These are phyloP conservation scores for Volvox africanus DNA, from an alignment of 139 green algal genomes.

Conservation along the genomic window DNA sequence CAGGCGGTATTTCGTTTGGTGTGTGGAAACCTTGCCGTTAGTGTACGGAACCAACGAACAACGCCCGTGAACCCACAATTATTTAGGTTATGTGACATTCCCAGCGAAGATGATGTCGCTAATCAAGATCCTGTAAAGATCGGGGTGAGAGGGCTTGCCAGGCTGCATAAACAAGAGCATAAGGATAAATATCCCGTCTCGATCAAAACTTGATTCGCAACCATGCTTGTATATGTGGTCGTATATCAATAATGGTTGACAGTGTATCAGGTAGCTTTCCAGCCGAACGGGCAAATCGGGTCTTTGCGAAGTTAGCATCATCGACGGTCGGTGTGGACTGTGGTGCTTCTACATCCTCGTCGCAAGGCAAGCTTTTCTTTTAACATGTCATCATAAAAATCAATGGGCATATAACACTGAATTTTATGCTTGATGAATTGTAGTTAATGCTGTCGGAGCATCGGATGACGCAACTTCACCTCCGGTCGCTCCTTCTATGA, in stretches of 20 bases:
- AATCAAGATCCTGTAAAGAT: too few relatives aligned
- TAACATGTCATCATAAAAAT: not conserved
- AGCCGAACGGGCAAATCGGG: not conserved
- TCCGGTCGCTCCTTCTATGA: not conserved
- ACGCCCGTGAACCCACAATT: too few relatives aligned
- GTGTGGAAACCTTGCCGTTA: too few relatives aligned
- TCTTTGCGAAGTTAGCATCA: conserved; percentile 25
- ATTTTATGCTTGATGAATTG: not conserved
- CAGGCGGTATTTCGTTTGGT: too few relatives aligned
- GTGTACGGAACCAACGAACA: too few relatives aligned
- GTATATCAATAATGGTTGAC: not conserved
- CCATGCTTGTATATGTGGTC: too few relatives aligned
- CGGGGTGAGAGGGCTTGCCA: too few relatives aligned
- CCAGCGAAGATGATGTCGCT: too few relatives aligned
- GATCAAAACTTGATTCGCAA: too few relatives aligned
- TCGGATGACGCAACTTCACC: not conserved
- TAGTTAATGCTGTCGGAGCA: conserved; percentile 8
- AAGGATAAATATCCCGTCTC: too few relatives aligned
- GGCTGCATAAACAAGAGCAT: too few relatives aligned
- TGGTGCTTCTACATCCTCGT: not conserved
- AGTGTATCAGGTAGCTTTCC: not conserved
- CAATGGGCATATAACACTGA: not conserved
- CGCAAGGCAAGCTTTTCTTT: not conserved
- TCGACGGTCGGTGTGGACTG: not conserved
- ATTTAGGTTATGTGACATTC: too few relatives aligned